Conservation (phyloP, 768 basidiomycete genomes). For the Leccinum arenicola region DNA sequence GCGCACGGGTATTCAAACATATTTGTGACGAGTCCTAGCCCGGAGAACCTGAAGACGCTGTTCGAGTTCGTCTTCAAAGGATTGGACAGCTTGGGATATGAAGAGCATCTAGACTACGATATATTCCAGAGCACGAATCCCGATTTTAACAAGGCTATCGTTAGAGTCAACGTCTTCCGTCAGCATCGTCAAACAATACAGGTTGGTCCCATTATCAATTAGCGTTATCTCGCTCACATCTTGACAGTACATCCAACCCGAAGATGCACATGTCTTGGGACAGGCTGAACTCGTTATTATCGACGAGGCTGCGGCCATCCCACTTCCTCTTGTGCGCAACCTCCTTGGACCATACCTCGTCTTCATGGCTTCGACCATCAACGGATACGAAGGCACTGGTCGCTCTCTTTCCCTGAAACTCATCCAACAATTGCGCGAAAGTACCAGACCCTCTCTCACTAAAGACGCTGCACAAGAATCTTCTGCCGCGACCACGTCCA, state of each 20-base stretch:
- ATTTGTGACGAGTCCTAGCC: constrained; percentile 96
- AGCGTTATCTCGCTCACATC: constrained; percentile 1
- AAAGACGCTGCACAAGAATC: constrained; percentile 53
- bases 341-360: constrained; percentile 96
- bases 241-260: constrained; percentile 92
- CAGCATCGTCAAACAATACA: constrained; percentile 96
- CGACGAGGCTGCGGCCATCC: constrained; percentile 98
- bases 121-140: constrained; percentile 93
- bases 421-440: constrained; percentile 93
- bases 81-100: constrained; percentile 89
- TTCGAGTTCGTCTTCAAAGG: constrained; percentile 99
- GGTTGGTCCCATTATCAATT: constrained; percentile 41
- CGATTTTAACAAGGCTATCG: constrained; percentile 93
- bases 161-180: constrained; percentile 91
- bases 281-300: constrained; percentile 98
- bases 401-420: constrained; percentile 97
- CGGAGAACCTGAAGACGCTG: constrained; percentile 96
- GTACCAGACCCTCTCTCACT: constrained; percentile 73
- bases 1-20: constrained; percentile 96
- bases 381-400: constrained; percentile 99
- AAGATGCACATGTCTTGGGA: constrained; percentile 96
- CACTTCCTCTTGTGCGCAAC: constrained; percentile 90
- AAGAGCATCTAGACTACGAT: constrained; percentile 97
- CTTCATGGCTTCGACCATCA: constrained; percentile 99
- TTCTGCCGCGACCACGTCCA: constrained; percentile 32